These are phyloP conservation scores for Sporisorium reilianum DNA, from an alignment of 1,284 basidiomycete species.

Conservation along the genomic window DNA sequence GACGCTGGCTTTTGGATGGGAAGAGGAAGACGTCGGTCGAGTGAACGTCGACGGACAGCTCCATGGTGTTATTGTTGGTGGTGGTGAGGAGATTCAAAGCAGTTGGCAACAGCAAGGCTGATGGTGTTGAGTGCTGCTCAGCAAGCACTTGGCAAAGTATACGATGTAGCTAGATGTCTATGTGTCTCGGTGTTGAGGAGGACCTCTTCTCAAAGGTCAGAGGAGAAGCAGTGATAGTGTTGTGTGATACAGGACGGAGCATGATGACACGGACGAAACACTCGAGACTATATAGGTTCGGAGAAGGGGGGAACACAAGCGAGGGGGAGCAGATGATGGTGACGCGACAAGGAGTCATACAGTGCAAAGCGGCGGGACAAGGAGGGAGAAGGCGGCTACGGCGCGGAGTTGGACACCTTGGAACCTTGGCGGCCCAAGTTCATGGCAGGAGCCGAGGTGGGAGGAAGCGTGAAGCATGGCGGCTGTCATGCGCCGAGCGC, in stretches of 20 bases:
- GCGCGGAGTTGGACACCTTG: constrained; percentile 9
- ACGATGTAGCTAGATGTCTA: background rate
- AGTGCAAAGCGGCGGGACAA: background rate
- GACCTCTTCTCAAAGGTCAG: background rate
- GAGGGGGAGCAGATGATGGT: background rate
- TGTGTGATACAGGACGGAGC: constrained; percentile 3
- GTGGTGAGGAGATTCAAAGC: background rate
- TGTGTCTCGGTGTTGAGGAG: background rate
- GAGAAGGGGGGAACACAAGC: background rate
- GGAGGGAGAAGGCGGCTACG: background rate
- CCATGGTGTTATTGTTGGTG: constrained; percentile 11
- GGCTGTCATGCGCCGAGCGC: constrained; percentile 10
- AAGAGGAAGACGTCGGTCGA: constrained; percentile 44
- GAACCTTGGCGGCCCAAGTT: background rate
- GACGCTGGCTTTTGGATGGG: constrained; percentile 28
- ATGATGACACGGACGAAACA: background rate
- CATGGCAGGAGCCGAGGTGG: background rate
- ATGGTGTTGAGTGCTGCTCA: background rate
- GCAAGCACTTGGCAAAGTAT: background rate
- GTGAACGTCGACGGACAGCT: constrained; percentile 35
- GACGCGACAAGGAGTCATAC: constrained; percentile 10
- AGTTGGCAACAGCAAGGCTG: background rate
- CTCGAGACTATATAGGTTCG: background rate
- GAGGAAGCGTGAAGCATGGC: constrained; percentile 1
- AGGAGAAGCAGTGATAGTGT: background rate